Percentiles rank a stretch among this genome's conserved stretches.
Conservation (phyloP, 352 stramenopile genomes). For the Pelagophyceae sp. region DNA sequence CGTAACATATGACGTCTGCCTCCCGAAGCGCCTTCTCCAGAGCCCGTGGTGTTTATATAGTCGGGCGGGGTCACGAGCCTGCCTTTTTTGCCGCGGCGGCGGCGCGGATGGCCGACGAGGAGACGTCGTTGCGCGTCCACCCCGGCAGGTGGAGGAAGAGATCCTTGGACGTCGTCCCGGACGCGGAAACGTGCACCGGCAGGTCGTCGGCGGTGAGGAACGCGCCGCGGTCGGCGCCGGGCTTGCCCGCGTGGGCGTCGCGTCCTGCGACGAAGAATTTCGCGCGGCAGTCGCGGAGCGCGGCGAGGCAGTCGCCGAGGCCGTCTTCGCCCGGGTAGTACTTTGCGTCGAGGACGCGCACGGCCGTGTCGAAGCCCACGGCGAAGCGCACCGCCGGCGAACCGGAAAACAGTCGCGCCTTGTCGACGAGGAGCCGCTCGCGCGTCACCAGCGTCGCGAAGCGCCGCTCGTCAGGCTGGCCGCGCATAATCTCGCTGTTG, state of each 20-base stretch:
- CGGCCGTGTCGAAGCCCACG: not conserved
- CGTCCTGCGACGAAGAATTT: not conserved
- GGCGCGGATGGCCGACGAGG: not conserved
- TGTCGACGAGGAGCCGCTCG: not conserved
- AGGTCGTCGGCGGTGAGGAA: not conserved
- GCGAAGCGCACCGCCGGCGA: not conserved
- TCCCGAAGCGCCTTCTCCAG: too few relatives aligned
- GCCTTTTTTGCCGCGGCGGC: too few relatives aligned
- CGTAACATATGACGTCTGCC: too few relatives aligned
- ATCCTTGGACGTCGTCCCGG: not conserved
- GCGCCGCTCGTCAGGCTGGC: not conserved
- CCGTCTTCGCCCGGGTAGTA: not conserved
- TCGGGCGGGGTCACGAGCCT: too few relatives aligned
- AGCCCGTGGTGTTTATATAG: too few relatives aligned
- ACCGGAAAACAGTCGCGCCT: not conserved
- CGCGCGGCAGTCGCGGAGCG: not conserved
- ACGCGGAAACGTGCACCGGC: not conserved
- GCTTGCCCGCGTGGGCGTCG: not conserved
- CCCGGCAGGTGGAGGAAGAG: not conserved
- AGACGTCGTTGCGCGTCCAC: not conserved
- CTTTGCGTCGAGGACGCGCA: not conserved
- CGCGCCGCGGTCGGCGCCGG: too few relatives aligned
- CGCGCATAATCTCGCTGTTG: not conserved
- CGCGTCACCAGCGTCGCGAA: not conserved
- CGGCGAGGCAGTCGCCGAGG: not conserved